Conservation (phyloP, 768 basidiomycete species). For the Xanthoconium stramineum region DNA sequence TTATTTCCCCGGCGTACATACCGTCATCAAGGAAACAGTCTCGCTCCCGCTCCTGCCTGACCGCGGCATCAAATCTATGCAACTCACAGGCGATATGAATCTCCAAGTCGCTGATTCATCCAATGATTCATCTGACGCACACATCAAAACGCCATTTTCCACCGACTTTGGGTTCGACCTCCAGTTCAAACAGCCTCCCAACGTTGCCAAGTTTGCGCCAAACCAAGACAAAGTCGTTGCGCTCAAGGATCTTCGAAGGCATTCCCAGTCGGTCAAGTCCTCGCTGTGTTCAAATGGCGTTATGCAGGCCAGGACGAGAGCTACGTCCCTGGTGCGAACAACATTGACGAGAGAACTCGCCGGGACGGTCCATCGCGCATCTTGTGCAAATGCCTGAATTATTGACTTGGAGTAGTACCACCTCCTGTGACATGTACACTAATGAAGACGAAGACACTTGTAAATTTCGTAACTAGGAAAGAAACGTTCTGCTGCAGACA, state of each 20-base stretch:
- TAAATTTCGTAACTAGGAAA: too few relatives aligned
- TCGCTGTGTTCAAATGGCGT: constrained; percentile 92
- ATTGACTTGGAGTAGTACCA: too few relatives aligned
- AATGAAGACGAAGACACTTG: too few relatives aligned
- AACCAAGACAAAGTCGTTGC: constrained; percentile 67
- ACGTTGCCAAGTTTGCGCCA: constrained; percentile 82
- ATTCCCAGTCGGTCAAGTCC: constrained; percentile 84
- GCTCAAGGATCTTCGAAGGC: constrained; percentile 52
- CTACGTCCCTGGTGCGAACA: constrained; percentile 55
- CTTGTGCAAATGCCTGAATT: too few relatives aligned
- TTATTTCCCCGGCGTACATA: constrained; percentile 62
- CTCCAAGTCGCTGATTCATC: constrained; percentile 77
- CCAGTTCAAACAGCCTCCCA: constrained; percentile 97
- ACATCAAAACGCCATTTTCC: constrained; percentile 56
- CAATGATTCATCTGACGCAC: constrained; percentile 67
- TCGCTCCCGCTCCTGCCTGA: constrained; percentile 82
- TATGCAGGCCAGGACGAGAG: constrained; percentile 89
- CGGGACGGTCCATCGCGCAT: too few relatives aligned
- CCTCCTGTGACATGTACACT: too few relatives aligned
- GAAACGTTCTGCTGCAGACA: too few relatives aligned
- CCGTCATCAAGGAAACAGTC: constrained; percentile 79
- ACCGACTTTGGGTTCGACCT: constrained; percentile 63
- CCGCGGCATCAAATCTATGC: constrained; percentile 86
- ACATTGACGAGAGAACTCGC: too few relatives aligned
- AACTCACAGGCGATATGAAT: constrained; percentile 94